Percentiles rank a stretch among this genome's conserved stretches.
Conservation (phyloP, 176 grass and related monocot species). For the Musa troglodytarum region DNA sequence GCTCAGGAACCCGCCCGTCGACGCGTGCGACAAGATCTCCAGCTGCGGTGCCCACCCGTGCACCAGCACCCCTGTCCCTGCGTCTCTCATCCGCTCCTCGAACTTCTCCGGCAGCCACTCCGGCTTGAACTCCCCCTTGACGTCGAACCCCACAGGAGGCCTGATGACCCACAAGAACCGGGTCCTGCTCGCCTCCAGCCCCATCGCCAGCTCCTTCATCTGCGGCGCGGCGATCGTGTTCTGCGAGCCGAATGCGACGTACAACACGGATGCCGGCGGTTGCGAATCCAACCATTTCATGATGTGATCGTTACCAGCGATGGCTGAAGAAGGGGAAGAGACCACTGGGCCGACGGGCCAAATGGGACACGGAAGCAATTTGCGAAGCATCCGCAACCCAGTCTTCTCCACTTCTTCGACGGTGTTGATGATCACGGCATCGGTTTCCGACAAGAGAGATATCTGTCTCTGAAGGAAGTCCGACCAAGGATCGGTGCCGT, state of each 20-base stretch:
- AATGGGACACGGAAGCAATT: not conserved
- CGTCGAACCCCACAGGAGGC: conserved; percentile 35
- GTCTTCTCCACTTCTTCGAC: conserved; percentile 38
- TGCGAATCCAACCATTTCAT: conserved; percentile 40
- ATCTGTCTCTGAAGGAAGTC: conserved; percentile 30
- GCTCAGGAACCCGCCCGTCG: conserved; percentile 44
- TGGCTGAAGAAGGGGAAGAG: not conserved
- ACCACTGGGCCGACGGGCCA: conserved; percentile 39
- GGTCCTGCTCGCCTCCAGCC: conserved; percentile 39
- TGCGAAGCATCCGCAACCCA: conserved; percentile 40
- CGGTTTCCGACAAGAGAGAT: conserved; percentile 22
- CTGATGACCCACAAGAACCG: conserved; percentile 52
- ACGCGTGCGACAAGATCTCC: conserved; percentile 40
- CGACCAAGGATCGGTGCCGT: conserved; percentile 27
- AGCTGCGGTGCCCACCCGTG: conserved; percentile 45
- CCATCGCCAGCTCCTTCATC: conserved; percentile 42
- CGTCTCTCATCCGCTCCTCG: conserved; percentile 23
- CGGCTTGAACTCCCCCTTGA: conserved; percentile 21
- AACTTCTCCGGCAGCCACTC: conserved; percentile 54
- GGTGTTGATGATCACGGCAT: conserved; percentile 43
- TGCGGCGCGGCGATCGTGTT: conserved; percentile 37
- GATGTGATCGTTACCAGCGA: not conserved
- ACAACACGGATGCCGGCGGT: conserved; percentile 36
- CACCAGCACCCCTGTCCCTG: conserved; percentile 19
- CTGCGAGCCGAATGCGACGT: conserved; percentile 58